Percentiles rank a stretch among this genome's conserved stretches.
Conservation (phyloP, 305 asterid genomes). For the Fraxinus dipetala region DNA sequence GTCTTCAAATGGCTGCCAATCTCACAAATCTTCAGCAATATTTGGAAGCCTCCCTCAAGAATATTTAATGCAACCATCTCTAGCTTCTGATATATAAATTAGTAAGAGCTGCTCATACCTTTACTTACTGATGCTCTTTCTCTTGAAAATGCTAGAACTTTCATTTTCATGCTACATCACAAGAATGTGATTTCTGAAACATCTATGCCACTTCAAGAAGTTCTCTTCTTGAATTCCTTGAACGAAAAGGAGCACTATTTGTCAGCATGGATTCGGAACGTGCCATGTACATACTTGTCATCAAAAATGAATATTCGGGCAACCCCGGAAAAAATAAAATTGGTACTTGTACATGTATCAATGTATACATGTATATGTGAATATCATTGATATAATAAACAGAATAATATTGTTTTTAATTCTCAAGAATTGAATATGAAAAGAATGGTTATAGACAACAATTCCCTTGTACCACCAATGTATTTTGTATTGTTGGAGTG, state of each 20-base stretch:
- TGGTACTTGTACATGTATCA: not conserved
- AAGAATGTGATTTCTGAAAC: not conserved
- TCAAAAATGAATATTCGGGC: not conserved
- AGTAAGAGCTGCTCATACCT: not conserved
- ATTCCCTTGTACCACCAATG: constrained; percentile 23
- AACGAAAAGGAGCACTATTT: not conserved
- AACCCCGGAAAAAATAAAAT: not conserved
- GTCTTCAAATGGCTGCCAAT: constrained; percentile 54
- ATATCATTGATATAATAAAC: not conserved
- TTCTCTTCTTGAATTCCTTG: not conserved
- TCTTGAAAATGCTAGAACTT: not conserved
- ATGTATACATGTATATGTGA: not conserved
- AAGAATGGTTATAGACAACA: constrained; percentile 1
- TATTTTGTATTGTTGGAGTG: constrained; percentile 1
- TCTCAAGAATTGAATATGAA: not conserved
- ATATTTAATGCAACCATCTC: constrained; percentile 28
- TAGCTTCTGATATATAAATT: not conserved
- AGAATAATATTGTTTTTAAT: not conserved
- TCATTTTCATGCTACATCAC: not conserved
- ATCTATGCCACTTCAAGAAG: not conserved
- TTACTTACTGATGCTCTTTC: not conserved
- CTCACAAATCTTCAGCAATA: constrained; percentile 48
- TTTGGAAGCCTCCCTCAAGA: constrained; percentile 51
- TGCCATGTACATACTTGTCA: not conserved
- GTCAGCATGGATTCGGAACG: not conserved